Evolutionary conservation across 495 filamentous ascomycete genomes (phyloP), one percentile per base, ranked within the genome.

Genomic region (Tuber magnatum): DNA sequence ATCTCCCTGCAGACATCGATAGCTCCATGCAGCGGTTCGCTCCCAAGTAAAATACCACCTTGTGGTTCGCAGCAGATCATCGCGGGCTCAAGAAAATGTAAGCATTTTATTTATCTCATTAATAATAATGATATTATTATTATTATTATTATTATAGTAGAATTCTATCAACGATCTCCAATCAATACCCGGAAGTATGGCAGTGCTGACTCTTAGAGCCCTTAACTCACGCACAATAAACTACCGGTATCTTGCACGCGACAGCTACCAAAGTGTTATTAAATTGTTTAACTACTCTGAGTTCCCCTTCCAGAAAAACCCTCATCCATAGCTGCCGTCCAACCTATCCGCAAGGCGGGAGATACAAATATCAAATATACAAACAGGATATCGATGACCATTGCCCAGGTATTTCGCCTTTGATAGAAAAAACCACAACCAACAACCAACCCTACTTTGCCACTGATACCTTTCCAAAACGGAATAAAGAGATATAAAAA

Each of bases 1-100:
- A 65, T 65, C 56, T 61, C 51, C 51, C 51, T 61, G 51, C 51
- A 61, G 51, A 61, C n/a, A 61, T 61, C 51, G 51, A 61, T 32
- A 61, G 24, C 51, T 65, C 18, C 56, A 35, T 65, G 56, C 56
- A 35, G 7, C 56, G 12, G 56, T 65, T 65, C 56, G 56, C 56
- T 65, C 56, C 56, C 56, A 12, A 35, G 56, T 18, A 65, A 65
- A 65, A 35, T 28, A 65, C 14, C 28, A 16, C 35, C 48, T 35
- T 28, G 32, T 35, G 56, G 28, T 65, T 65, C 56, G 35, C 28
- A 65, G 35, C 28, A 65, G 56, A 65, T 35, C 56, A 35, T 65
- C 56, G 2, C 56, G 16, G 32, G 7, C 28, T 20, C 28, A 35
- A 65, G 12, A 35, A 35, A 35, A 65, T 61, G 10, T 61, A 12